Conservation (phyloP, 768 basidiomycete species). For the Paxillus ammoniavirescens region DNA sequence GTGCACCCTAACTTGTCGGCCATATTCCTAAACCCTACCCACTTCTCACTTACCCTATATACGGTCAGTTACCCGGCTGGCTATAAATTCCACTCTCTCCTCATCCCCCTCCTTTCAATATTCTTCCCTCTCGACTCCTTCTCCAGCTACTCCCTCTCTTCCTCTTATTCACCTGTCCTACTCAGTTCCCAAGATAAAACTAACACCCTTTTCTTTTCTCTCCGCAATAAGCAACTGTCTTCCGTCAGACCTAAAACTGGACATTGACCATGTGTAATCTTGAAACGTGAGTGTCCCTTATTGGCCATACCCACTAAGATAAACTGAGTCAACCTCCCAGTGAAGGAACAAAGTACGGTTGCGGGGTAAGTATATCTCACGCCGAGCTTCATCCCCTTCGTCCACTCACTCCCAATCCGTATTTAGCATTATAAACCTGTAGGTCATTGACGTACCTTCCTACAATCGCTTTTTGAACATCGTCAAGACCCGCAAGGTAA, state of each 20-base stretch:
- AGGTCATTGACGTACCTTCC: constrained; percentile 38
- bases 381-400: constrained; percentile 5
- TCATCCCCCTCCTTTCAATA: constrained; percentile 9
- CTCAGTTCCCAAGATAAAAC: background rate
- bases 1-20: background rate
- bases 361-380: constrained; percentile 47
- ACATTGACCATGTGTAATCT: constrained; percentile 50
- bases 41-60: constrained; percentile 16
- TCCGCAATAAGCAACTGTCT: constrained; percentile 6
- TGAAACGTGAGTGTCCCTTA: constrained; percentile 43
- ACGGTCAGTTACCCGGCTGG: constrained; percentile 6
- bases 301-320: constrained; percentile 16
- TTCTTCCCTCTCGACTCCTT: constrained; percentile 10
- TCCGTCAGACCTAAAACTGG: constrained; percentile 7
- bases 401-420: constrained; percentile 8
- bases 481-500: constrained; percentile 33
- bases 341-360: constrained; percentile 73
- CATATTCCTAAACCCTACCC: constrained; percentile 19
- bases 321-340: constrained; percentile 37
- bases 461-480: constrained; percentile 3
- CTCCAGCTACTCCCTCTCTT: background rate
- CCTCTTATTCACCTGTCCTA: constrained; percentile 11
- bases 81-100: constrained; percentile 31
- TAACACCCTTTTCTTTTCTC: constrained; percentile 1
- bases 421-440: constrained; percentile 69